Conservation (phyloP, 805 yeast genomes). For the Sugiyamaella chiloensis region DNA sequence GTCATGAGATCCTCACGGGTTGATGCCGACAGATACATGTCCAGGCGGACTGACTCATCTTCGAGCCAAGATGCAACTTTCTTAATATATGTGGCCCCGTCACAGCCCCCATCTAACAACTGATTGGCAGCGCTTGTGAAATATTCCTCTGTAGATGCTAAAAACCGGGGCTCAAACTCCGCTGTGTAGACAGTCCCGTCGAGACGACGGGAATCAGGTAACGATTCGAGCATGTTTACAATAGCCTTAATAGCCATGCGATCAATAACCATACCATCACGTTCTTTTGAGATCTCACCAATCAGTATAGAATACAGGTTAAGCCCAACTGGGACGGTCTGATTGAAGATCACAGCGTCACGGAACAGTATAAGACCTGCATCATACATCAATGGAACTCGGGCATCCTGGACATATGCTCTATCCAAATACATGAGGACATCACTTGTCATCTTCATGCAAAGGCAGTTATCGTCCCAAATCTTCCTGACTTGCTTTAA, state of each 20-base stretch:
- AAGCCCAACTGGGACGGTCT: slow-evolving; percentile 50
- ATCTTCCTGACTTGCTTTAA: slow-evolving; percentile 37
- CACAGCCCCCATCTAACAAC: slow-evolving; percentile 37
- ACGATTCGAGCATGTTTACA: slow-evolving; percentile 66
- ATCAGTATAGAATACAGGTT: slow-evolving; percentile 49
- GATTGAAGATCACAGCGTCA: slow-evolving; percentile 51
- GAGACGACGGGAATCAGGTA: slow-evolving; percentile 32
- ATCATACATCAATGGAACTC: slow-evolving; percentile 64
- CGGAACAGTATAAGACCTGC: slow-evolving; percentile 68
- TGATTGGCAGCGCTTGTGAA: slow-evolving; percentile 49
- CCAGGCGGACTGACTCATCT: slow-evolving; percentile 60
- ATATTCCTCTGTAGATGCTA: slow-evolving; percentile 53
- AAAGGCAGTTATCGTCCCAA: slow-evolving; percentile 71
- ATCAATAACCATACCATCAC: slow-evolving; percentile 57
- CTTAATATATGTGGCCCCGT: slow-evolving; percentile 56
- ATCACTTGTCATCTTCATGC: slow-evolving; percentile 78
- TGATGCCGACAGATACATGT: slow-evolving; percentile 50
- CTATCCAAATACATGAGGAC: slow-evolving; percentile 83
- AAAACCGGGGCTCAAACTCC: slow-evolving; percentile 63
- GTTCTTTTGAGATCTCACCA: slow-evolving; percentile 52
- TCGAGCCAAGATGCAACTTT: slow-evolving; percentile 51
- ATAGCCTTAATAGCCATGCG: slow-evolving; percentile 57
- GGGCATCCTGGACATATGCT: slow-evolving; percentile 70
- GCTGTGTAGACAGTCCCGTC: slow-evolving; percentile 53
- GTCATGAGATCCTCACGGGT: slow-evolving; percentile 54